Evolutionary conservation across 768 basidiomycete genomes (phyloP).

Genomic region (Tricholoma flavovirens): DNA sequence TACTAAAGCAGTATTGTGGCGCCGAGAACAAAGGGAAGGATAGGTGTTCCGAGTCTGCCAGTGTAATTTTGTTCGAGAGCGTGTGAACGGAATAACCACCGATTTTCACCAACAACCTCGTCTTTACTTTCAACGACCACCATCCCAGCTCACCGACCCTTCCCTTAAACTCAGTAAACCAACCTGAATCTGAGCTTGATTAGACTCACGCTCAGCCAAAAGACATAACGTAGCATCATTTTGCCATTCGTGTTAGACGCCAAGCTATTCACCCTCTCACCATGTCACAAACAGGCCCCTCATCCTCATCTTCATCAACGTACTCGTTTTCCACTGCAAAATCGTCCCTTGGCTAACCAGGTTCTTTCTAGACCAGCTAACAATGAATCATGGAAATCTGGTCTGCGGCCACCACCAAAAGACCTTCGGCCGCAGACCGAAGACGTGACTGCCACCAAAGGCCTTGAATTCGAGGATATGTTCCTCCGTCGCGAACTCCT

Average conservation of each 20-base stretch:
- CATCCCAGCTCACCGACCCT: not conserved
- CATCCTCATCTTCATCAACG: slow-evolving; percentile 12
- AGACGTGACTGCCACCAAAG: slow-evolving; percentile 92
- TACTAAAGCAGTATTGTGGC: too few species aligned
- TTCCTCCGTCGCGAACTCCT: slow-evolving; percentile 87
- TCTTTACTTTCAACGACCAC: not conserved
- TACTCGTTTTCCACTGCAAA: slow-evolving; percentile 21
- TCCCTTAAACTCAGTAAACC: not conserved
- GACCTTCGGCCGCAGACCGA: slow-evolving; percentile 94
- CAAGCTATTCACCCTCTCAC: not conserved
- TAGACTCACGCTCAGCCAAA: not conserved
- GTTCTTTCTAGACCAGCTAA: slow-evolving; percentile 24
- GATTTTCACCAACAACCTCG: not conserved
- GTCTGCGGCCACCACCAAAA: slow-evolving; percentile 83
- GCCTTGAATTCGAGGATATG: slow-evolving; percentile 95
- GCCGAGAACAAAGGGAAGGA: too few species aligned
- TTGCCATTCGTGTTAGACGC: not conserved
- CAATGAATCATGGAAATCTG: slow-evolving; percentile 61
- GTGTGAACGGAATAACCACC: slow-evolving; percentile 1
- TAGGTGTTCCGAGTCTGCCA: too few species aligned
- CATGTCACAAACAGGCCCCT: slow-evolving; percentile 20
- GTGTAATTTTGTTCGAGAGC: too few species aligned
- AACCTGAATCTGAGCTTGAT: not conserved
- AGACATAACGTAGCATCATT: not conserved
- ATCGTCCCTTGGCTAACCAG: not conserved